Base-by-base conservation (phyloP, 208 protist genomes). In the Trypanosoma boissoni region DNA sequence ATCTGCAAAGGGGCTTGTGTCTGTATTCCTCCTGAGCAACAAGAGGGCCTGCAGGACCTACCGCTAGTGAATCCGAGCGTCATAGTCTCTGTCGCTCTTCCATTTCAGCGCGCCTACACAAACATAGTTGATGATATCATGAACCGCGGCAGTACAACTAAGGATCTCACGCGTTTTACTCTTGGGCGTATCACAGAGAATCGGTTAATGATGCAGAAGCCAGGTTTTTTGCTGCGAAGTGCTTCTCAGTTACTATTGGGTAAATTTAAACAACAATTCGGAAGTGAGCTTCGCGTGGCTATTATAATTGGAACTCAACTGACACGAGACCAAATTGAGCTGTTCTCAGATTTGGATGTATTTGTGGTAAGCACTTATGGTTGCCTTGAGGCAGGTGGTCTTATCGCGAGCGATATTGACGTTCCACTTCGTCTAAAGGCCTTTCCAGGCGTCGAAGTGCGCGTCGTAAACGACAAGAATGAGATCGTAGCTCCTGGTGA, bases 91-190 rank as follows among this genome's bases (percentile, higher is more conserved):
- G 83, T 90, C 10, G 84, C 89, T 8, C 78, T 83, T 45, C 89
- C 89, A 8, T 93, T 95, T 64, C 83, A 89, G 63, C 79, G 83
- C 44, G 89, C 89, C 16, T 92, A 92, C 62, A 64, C 74, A 14
- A 95, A 95, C 60, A 91, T 95, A 51, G 82, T 93, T 43, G 88
- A 92, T 48, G 84, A 95, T 61, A 87, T 95, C 32, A 77, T 93
- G 76, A 85, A 88, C 59, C 83, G 86, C 27, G 74, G 84, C 31
- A 76, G 55, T 45, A 79, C 86, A 60, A 91, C 76, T 4, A 90
- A 91, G 52, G 84, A 92, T 61, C 55, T 93, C 32, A 92, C 89
- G 5, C 76, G 83, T 23, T 84, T 92, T 65, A 88, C 85, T 6
- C 65, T 95, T 44, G 86, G 89, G 34, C 80, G 82, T 54, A 92